These are phyloP conservation scores for Ustilago cynodontis DNA, from an alignment of 1,284 basidiomycete species.

Conservation along the genomic window DNA sequence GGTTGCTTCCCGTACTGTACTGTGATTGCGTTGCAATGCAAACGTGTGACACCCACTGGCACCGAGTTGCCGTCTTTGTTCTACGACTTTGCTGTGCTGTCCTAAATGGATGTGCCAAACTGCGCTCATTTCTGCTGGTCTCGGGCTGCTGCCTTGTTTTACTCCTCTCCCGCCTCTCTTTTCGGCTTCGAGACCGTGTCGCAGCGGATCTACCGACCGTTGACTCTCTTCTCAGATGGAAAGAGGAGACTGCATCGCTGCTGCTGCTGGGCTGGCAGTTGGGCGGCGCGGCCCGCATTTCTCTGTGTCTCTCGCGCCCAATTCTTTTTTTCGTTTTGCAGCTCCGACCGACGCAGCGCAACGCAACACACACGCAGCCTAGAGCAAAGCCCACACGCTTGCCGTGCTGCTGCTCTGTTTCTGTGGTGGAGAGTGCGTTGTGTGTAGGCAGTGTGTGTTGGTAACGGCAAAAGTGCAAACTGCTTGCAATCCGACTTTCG, in stretches of 20 bases:
- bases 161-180: neutral
- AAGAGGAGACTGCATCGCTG: too few relatives aligned
- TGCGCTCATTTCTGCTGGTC: neutral
- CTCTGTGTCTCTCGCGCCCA: conserved; percentile 3
- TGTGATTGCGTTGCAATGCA: neutral
- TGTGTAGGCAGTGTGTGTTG: too few relatives aligned
- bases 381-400: too few relatives aligned
- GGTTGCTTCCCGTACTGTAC: neutral
- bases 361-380: conserved; percentile 9
- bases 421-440: too few relatives aligned
- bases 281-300: neutral
- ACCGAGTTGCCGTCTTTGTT: neutral
- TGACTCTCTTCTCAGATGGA: too few relatives aligned
- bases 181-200: neutral
- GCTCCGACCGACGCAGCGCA: conserved; percentile 16
- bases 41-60: neutral
- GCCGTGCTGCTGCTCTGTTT: neutral
- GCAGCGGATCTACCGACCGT: neutral
- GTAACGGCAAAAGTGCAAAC: neutral
- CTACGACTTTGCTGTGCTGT: conserved; percentile 2
- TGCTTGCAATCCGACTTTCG: neutral
- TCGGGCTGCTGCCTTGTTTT: neutral
- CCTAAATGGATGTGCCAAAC: neutral
- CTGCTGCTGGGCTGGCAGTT: neutral
- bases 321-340: conserved; percentile 9